Percentiles rank a stretch among this genome's conserved stretches.
Evolutionary conservation across 2,329 filamentous ascomycete species (phyloP).

Genomic region (Fusarium siculi): DNA sequence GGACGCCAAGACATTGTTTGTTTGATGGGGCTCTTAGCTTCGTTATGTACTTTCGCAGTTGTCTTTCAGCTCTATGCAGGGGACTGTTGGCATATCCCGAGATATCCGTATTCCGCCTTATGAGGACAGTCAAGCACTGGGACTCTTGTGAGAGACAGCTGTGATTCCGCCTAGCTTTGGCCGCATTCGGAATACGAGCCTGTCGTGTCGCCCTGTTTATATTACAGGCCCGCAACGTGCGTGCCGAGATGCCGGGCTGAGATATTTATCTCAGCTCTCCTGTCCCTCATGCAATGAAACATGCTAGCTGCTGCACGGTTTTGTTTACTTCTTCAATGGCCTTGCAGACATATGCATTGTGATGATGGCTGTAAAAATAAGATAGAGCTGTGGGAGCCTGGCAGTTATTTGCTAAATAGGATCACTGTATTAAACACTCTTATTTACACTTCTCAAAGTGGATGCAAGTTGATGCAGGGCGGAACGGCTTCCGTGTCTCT

Average conservation of each 20-base stretch:
- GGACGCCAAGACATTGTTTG: background rate
- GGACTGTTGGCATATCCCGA: background rate
- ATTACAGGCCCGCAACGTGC: background rate
- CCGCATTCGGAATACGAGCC: background rate
- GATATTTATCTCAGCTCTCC: background rate
- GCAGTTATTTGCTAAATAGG: background rate
- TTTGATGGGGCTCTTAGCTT: background rate
- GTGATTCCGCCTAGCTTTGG: background rate
- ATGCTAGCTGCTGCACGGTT: too few species aligned
- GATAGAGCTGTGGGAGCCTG: background rate
- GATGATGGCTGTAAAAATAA: too few species aligned
- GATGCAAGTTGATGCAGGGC: too few species aligned
- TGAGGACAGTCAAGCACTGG: too few species aligned
- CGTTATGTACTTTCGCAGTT: background rate
- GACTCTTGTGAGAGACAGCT: too few species aligned
- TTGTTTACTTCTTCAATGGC: fast-evolving
- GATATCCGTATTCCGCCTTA: background rate
- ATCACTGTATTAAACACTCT: background rate
- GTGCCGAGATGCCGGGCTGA: background rate
- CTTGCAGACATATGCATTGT: too few species aligned
- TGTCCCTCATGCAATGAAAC: fast-evolving
- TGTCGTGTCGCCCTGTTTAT: background rate
- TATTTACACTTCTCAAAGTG: too few species aligned
- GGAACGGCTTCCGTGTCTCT: background rate
- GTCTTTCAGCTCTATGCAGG: background rate